Evolutionary conservation across 2,329 filamentous ascomycete species (phyloP), one percentile per base, ranked within the genome.

Genomic region (Diaporthe ilicicola): DNA sequence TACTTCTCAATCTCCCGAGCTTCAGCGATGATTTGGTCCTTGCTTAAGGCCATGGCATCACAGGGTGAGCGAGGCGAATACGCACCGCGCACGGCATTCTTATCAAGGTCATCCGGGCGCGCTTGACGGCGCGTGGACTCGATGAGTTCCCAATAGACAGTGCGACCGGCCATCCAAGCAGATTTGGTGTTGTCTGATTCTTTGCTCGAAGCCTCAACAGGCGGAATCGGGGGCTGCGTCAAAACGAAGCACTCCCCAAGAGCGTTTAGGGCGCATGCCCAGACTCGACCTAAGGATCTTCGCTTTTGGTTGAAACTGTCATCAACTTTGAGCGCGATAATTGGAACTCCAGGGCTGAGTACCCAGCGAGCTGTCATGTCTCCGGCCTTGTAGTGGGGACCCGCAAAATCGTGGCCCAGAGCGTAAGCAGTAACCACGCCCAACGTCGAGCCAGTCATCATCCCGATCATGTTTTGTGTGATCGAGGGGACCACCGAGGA

Each of bases 221-320:
- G 84, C 24, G 87, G 83, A 44, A 86, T 85, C 0, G 94, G 94
- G 8, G 91, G 86, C 61, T 93, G 90, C 1, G 89, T 92, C 1
- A 98, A 84, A 75, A 95, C 97, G 80, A 92, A 98, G 0, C 97
- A 85, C 79, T 99, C 96, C 1, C 96, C 96, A 10, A 99, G 85
- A 0, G 96, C 95, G 79, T 99, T 99, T 66, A 99, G 82, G n/a
- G 90, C 93, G 51, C 95, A 92, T n/a, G 93, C 94, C 94, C 94
- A 98, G 15, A 96, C 88, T 34, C 95, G 91, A 15, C 89, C 88
- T 62, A 91, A 85, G 4, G 88, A 84, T 78, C 91, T 91, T 37
- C 95, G 91, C 75, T 90, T 91, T 32, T 87, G 80, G 61, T 88
- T 95, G 80, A 94, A 96, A 66, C 90, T 90, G 34, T 97, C 94